Evolutionary conservation across 2,329 filamentous ascomycete genomes (phyloP), one percentile per base, ranked within the genome.

Genomic region (Arthrocladium fulminans): DNA sequence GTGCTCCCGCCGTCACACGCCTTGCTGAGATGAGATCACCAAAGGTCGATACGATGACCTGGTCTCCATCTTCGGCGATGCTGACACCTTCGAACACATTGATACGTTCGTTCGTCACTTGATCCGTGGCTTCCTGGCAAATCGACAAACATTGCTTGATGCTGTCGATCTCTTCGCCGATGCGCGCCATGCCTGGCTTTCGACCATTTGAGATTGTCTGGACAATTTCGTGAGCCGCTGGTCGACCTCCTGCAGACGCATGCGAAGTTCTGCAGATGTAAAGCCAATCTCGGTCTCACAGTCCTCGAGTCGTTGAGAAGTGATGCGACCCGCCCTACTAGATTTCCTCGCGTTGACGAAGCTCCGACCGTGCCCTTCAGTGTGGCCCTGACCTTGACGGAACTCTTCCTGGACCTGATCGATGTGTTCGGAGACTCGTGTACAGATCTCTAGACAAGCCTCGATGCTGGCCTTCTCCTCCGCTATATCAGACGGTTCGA

Each of bases 401-500:
- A n/a, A n/a, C n/a, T n/a, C n/a, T n/a, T n/a, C n/a, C n/a, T n/a
- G n/a, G n/a, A n/a, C n/a, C n/a, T n/a, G n/a, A n/a, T n/a, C n/a
- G n/a, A n/a, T n/a, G 63, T 64, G 61, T 10, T 57, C 45, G 30
- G 61, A 64, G 17, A 66, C 51, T 47, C 63, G 58, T 35, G 53
- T 45, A 54, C 64, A 67, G 49, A 67, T 63, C 35, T 52, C 39
- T 34, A 68, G 59, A 48, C 64, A 66, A 51, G 65, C 57, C 50
- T 63, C 53, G 22, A 64, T 61, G 56, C 64, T 65, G 45, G 53
- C 56, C 50, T 59, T 59, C 47, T 68, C 64, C 44, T 66, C 62
- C 51, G 57, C 53, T 41, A 65, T 60, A 7, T 55, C 57, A 47
- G 52, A 47, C 32, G 45, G 44, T 29, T 57, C 44, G 19, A 34